Percentiles rank a stretch among this genome's conserved stretches.
phyloP scores from a whole-genome alignment of 176 grass and related monocot species.

The Raddia guianensis region DNA sequence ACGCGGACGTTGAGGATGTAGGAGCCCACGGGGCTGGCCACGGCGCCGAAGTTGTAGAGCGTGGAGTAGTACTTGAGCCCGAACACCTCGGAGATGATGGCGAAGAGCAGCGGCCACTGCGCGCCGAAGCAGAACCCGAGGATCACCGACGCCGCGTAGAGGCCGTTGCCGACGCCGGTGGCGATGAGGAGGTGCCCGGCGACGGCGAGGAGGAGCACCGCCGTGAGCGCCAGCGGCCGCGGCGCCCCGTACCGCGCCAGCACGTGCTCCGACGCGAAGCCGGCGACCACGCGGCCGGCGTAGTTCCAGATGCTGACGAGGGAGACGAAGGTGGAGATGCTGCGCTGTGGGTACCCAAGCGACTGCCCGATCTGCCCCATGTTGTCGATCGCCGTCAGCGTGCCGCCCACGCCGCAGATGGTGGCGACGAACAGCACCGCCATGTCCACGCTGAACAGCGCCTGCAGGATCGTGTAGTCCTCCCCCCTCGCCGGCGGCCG shows the following conservation, averaged over 20 bases:
- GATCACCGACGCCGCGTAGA: constrained; percentile 74
- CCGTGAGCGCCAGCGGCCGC: constrained; percentile 50
- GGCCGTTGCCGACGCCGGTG: constrained; percentile 44
- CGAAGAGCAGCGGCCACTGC: constrained; percentile 75
- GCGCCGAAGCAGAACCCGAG: constrained; percentile 81
- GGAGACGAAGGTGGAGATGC: constrained; percentile 65
- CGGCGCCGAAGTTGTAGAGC: constrained; percentile 78
- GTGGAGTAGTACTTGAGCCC: constrained; percentile 93
- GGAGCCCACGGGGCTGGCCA: constrained; percentile 66
- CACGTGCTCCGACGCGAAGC: constrained; percentile 71
- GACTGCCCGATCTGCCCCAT: constrained; percentile 83
- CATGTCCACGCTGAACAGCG: constrained; percentile 85
- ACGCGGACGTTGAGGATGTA: constrained; percentile 74
- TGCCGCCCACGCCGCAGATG: constrained; percentile 76
- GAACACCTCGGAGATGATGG: constrained; percentile 82
- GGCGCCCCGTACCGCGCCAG: constrained; percentile 59
- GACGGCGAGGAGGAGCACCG: constrained; percentile 51
- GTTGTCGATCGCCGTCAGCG: constrained; percentile 85
- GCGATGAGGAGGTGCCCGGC: constrained; percentile 74
- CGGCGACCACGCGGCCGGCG: constrained; percentile 52
- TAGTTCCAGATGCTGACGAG: constrained; percentile 96
- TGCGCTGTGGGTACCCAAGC: constrained; percentile 60
- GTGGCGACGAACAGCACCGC: constrained; percentile 67
- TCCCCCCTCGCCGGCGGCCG: constrained; percentile 57
- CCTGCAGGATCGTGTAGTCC: constrained; percentile 82